These are phyloP conservation scores for Eleusine indica DNA, from an alignment of 176 grass and related monocot genomes.

Conservation along the genomic window DNA sequence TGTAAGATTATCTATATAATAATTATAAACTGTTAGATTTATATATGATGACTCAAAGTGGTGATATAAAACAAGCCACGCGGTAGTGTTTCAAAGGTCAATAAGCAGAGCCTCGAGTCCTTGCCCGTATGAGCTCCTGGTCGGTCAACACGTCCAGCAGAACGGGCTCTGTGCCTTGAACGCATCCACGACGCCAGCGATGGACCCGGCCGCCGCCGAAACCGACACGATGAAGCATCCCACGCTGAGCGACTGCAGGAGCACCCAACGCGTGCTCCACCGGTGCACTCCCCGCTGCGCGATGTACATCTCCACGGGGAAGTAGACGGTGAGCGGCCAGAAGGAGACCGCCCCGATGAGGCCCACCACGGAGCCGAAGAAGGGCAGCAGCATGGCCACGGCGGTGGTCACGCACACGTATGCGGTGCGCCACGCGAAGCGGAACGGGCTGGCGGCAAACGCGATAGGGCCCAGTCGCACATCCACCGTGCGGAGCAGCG, in stretches of 20 bases:
- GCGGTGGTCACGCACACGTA: constrained; percentile 39
- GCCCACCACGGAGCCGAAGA: constrained; percentile 34
- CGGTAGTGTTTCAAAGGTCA: too few relatives aligned
- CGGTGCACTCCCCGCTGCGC: constrained; percentile 69
- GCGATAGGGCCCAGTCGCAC: background rate
- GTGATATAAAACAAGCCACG: too few relatives aligned
- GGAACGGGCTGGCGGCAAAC: constrained; percentile 2
- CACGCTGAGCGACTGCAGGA: constrained; percentile 76
- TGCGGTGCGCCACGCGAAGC: constrained; percentile 12
- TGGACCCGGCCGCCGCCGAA: constrained; percentile 66
- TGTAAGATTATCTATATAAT: too few relatives aligned
- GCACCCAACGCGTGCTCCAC: constrained; percentile 78
- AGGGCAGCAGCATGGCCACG: constrained; percentile 30
- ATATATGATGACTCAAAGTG: too few relatives aligned
- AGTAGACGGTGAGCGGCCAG: constrained; percentile 73
- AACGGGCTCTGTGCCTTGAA: constrained; percentile 43
- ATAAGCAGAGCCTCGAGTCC: too few relatives aligned
- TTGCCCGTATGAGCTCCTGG: too few relatives aligned
- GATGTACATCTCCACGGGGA: constrained; percentile 90
- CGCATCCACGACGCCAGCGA: constrained; percentile 67
- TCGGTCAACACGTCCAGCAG: too few relatives aligned
- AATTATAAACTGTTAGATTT: too few relatives aligned
- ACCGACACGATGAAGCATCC: constrained; percentile 67
- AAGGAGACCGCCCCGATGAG: constrained; percentile 40
- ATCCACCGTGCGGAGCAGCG: background rate